phyloP scores from a whole-genome alignment of 2,329 filamentous ascomycete genomes.

The Aspergillus fijiensis region DNA sequence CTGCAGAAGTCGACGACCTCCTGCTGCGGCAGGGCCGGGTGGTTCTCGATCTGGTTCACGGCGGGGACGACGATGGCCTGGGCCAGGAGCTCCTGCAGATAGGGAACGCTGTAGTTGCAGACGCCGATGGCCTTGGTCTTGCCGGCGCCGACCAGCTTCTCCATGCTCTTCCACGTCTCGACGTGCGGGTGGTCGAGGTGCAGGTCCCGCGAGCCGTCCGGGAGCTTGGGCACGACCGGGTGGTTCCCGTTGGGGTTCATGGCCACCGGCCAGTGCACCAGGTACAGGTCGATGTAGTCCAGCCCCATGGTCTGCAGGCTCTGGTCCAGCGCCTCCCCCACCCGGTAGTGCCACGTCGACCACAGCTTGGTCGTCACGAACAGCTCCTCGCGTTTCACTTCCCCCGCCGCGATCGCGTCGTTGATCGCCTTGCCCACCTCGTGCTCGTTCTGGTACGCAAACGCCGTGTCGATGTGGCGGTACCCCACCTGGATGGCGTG shows the following conservation, averaged over 20 bases:
- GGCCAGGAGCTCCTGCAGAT: conserved; percentile 55
- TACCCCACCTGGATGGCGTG: conserved; percentile 53
- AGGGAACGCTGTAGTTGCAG: conserved; percentile 57
- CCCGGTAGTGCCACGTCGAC: conserved; percentile 73
- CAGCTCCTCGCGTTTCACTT: conserved; percentile 71
- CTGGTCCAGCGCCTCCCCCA: conserved; percentile 68
- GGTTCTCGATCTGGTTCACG: conserved; percentile 79
- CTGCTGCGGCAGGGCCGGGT: conserved; percentile 65
- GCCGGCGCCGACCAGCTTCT: conserved; percentile 54
- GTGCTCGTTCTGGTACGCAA: conserved; percentile 61
- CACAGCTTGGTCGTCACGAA: conserved; percentile 86
- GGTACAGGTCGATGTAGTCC: conserved; percentile 77
- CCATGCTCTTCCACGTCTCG: conserved; percentile 73
- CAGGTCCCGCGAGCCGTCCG: conserved; percentile 73
- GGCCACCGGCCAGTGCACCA: conserved; percentile 78
- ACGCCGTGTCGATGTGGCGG: conserved; percentile 42
- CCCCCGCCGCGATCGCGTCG: conserved; percentile 67
- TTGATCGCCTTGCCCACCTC: conserved; percentile 78
- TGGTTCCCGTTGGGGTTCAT: conserved; percentile 69
- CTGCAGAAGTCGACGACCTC: conserved; percentile 54
- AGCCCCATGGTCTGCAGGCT: conserved; percentile 71
- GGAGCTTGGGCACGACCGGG: conserved; percentile 65
- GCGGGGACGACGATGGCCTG: conserved; percentile 64
- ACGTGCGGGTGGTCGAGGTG: conserved; percentile 67
- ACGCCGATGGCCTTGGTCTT: conserved; percentile 60